Evolutionary conservation across 257 asterid species (phyloP).

Genomic region (Solanum tarapatanum): DNA sequence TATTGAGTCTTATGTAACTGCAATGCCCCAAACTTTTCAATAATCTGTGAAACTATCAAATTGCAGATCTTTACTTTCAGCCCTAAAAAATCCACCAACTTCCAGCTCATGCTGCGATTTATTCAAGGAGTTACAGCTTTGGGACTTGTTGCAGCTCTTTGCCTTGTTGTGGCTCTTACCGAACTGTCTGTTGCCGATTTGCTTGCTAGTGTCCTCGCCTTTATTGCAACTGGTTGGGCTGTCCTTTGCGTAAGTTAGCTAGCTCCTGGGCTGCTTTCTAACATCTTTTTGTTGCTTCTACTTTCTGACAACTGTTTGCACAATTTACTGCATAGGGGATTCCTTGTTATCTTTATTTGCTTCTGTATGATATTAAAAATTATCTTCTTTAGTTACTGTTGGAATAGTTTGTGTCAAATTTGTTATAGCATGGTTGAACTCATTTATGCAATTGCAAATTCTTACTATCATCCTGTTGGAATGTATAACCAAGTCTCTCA

Average conservation of each 20-base stretch:
- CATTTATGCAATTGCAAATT: not conserved
- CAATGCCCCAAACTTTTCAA: not conserved
- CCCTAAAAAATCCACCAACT: constrained; percentile 74
- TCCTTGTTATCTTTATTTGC: not conserved
- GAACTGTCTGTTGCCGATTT: constrained; percentile 59
- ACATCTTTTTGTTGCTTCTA: not conserved
- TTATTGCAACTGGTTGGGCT: constrained; percentile 95
- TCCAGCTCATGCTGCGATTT: constrained; percentile 88
- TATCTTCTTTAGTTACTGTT: not conserved
- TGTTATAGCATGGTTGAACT: not conserved
- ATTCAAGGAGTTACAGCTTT: constrained; percentile 79
- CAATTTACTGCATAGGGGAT: not conserved
- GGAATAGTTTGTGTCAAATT: not conserved
- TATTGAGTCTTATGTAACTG: not conserved
- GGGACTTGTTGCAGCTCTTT: constrained; percentile 76
- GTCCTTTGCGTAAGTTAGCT: constrained; percentile 64
- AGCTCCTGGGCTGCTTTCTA: not conserved
- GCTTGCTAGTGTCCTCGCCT: constrained; percentile 90
- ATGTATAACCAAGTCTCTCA: not conserved
- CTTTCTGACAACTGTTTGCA: not conserved
- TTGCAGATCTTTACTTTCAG: constrained; percentile 72
- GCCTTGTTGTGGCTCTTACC: constrained; percentile 61
- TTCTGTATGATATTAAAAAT: not conserved
- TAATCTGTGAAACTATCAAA: not conserved
- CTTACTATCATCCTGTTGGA: not conserved